phyloP scores from a whole-genome alignment of 352 stramenopile species.

The Phytopythium mirpurense region DNA sequence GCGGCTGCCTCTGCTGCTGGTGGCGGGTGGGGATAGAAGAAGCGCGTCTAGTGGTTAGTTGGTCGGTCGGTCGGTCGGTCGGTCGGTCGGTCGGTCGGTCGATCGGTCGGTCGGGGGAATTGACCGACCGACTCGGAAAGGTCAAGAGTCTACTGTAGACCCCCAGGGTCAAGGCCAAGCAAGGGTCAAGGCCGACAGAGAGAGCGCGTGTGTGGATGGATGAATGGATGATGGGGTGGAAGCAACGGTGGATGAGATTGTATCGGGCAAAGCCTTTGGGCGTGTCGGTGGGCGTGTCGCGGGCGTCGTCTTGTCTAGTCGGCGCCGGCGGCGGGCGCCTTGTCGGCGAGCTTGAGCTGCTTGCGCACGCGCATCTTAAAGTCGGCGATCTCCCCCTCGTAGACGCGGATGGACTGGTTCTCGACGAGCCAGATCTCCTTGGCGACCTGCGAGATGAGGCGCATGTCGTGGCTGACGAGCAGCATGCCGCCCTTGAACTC shows the following conservation, averaged over 20 bases:
- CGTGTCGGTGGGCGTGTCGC: not conserved
- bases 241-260: too few species aligned
- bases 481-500: constrained; percentile 97
- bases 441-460: constrained; percentile 97
- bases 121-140: too few species aligned
- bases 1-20: not conserved
- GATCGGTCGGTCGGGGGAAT: too few species aligned
- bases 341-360: constrained; percentile 76
- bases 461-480: constrained; percentile 98
- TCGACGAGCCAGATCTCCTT: constrained; percentile 99
- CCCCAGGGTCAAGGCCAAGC: too few species aligned
- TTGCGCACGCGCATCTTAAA: constrained; percentile 95
- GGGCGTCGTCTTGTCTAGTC: constrained; percentile 3
- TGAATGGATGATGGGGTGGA: too few species aligned
- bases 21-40: too few species aligned
- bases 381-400: constrained; percentile 97
- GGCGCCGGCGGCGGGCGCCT: constrained; percentile 19
- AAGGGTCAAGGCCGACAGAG: too few species aligned
- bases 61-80: too few species aligned
- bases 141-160: too few species aligned
- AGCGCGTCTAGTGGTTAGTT: not conserved
- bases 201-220: too few species aligned
- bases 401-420: constrained; percentile 94
- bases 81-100: too few species aligned
- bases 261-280: too few species aligned